A percentile compares a stretch with the other conserved stretches of the same genome.
phyloP scores from a whole-genome alignment of 1,284 basidiomycete genomes.

The Austropuccinia psidii region DNA sequence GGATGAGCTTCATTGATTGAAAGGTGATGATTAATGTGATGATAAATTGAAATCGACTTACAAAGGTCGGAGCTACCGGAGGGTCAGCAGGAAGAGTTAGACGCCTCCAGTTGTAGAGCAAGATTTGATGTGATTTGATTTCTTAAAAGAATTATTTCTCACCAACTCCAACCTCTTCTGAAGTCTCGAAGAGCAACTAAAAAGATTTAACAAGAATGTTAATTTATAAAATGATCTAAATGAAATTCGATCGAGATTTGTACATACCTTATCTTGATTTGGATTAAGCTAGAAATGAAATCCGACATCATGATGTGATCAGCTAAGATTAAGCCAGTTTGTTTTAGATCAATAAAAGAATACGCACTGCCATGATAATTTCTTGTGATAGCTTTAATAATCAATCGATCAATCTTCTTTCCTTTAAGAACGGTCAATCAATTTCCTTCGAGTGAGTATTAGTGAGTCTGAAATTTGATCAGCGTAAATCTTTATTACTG shows the following conservation, averaged over 20 bases:
- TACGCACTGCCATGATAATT: no score
- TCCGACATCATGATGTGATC: no score
- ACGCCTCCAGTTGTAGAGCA: conserved; percentile 14
- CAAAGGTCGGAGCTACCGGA: conserved; percentile 35
- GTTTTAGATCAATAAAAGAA: no score
- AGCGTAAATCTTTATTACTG: no score
- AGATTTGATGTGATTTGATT: neutral
- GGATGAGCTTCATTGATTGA: neutral
- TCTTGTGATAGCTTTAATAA: no score
- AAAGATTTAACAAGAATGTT: neutral
- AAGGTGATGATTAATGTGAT: neutral
- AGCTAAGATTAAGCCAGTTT: no score
- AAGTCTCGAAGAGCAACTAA: conserved; percentile 32
- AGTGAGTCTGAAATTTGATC: no score
- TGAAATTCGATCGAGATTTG: neutral
- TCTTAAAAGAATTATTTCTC: neutral
- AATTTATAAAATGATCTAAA: neutral
- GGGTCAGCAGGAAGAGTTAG: conserved; percentile 25
- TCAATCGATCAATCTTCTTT: no score
- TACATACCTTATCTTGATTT: conserved; percentile 33
- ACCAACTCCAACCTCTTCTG: conserved; percentile 35
- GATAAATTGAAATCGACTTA: neutral
- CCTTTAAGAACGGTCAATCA: no score
- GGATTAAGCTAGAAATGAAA: conserved; percentile 24
- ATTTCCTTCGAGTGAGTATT: no score